Evolutionary conservation across 176 grass and related monocot species (phyloP), one percentile per base, ranked within the genome.

Genomic region (Paspalum vaginatum): DNA sequence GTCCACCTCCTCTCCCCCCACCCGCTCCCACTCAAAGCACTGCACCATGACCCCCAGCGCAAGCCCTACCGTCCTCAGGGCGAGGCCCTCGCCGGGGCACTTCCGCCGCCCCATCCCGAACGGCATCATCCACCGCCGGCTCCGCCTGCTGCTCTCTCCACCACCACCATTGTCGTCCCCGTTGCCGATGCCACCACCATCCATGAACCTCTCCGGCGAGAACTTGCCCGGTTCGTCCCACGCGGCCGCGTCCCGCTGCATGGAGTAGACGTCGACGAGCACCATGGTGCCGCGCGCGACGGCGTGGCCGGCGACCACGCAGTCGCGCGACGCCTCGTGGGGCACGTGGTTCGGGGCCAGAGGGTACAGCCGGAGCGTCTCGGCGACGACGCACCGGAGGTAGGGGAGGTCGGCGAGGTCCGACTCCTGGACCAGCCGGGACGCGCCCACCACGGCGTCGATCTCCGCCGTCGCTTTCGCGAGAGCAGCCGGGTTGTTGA

Each of bases 51-150:
- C 27, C 9, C 89, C 89, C 0, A 92, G 40, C 0, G 78, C 61
- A 0, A 92, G 6, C 4, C 73, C 87, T 0, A 92, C 57, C 6
- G 78, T 78, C 65, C 61, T 83, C 70, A 66, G 39, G 0, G 78
- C 89, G 0, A 95, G 85, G 4, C 50, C 78, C 51, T 95, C 89
- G 0, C 87, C 81, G 0, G 85, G 93, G 24, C 89, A 95, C 59
- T 68, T 76, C 17, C 87, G 74, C 18, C 91, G 49, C 0, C 91
- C 91, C 81, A 87, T 87, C 16, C 91, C 84, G 0, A 90, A 93
- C 6, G 87, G 81, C 65, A 89, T 84, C 86, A 89, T 95, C 87
- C 63, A 82, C 22, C 45, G 47, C 0, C 51, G 8, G 42, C 42
- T 5, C 1, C 51, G 32, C 2, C 32, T 3, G 32, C 32, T 3